Conservation (phyloP, 164 flowering plant genomes). For the Magnolia kwangsiensis region DNA sequence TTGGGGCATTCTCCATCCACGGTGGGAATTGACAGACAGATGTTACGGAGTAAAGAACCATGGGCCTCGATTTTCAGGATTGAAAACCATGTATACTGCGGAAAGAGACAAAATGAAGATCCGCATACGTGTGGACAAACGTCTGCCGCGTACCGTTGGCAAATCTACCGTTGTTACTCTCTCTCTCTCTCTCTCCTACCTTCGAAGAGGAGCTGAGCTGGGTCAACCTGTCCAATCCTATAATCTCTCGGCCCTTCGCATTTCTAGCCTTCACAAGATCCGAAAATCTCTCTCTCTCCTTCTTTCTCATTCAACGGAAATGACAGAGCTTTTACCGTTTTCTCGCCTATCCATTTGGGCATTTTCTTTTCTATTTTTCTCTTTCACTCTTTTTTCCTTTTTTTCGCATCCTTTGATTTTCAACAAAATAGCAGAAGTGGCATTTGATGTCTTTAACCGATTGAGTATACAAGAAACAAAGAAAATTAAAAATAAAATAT, state of each 20-base stretch:
- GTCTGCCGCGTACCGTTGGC: neutral
- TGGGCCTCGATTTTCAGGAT: too few species aligned
- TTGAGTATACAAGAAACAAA: neutral
- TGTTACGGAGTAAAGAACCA: too few species aligned
- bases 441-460: neutral
- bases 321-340: neutral
- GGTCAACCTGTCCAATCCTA: conserved; percentile 8
- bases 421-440: neutral
- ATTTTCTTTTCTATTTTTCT: neutral
- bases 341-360: neutral
- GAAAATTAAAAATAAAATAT: neutral
- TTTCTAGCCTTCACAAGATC: conserved; percentile 15
- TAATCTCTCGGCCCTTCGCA: conserved; percentile 10
- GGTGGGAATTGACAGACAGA: too few species aligned
- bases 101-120: neutral
- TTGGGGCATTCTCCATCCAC: too few species aligned
- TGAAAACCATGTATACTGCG: neutral
- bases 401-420: neutral
- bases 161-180: neutral
- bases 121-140: neutral
- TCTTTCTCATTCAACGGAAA: conserved; percentile 1
- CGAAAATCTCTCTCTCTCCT: conserved; percentile 13
- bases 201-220: neutral
- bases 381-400: neutral
- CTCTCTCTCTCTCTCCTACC: neutral